phyloP scores from a whole-genome alignment of 768 basidiomycete species.

The Wakefieldia striispora region DNA sequence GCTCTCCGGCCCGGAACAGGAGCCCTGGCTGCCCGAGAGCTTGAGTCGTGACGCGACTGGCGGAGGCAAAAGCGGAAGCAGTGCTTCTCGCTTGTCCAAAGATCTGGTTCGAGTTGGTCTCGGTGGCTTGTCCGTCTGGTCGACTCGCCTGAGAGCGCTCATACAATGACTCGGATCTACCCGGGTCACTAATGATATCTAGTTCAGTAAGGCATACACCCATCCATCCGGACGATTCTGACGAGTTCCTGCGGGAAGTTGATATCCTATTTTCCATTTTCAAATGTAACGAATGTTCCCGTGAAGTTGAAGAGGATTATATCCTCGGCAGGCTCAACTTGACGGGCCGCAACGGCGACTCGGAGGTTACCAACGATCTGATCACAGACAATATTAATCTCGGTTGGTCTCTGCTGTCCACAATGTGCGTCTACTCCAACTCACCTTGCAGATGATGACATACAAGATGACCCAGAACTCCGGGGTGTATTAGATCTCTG shows the following conservation, averaged over 20 bases:
- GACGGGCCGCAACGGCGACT: slow-evolving; percentile 92
- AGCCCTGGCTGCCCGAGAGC: too few relatives aligned
- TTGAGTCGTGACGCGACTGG: too few relatives aligned
- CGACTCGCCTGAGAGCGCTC: slow-evolving; percentile 4
- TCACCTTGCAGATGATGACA: slow-evolving; percentile 71
- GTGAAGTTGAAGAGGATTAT: slow-evolving; percentile 99
- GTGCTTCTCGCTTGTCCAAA: too few relatives aligned
- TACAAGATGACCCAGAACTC: slow-evolving; percentile 92
- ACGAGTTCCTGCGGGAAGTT: slow-evolving; percentile 34
- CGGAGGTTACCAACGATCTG: slow-evolving; percentile 94
- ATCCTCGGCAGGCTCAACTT: slow-evolving; percentile 98
- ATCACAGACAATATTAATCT: slow-evolving; percentile 97
- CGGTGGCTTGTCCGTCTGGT: slow-evolving; percentile 53
- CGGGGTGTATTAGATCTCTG: slow-evolving; percentile 93
- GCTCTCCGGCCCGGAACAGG: too few relatives aligned
- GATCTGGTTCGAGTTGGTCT: slow-evolving; percentile 95
- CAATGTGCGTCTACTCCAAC: neutral
- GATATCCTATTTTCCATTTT: slow-evolving; percentile 93
- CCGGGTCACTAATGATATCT: too few relatives aligned
- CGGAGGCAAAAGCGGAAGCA: too few relatives aligned
- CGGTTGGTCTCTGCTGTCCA: slow-evolving; percentile 48
- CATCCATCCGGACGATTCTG: slow-evolving; percentile 14
- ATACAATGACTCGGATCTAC: slow-evolving; percentile 10
- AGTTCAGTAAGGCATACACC: slow-evolving; percentile 28
- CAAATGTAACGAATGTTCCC: slow-evolving; percentile 99